Conservation (phyloP, 2,329 filamentous ascomycete genomes). For the Xylaria multiplex region DNA sequence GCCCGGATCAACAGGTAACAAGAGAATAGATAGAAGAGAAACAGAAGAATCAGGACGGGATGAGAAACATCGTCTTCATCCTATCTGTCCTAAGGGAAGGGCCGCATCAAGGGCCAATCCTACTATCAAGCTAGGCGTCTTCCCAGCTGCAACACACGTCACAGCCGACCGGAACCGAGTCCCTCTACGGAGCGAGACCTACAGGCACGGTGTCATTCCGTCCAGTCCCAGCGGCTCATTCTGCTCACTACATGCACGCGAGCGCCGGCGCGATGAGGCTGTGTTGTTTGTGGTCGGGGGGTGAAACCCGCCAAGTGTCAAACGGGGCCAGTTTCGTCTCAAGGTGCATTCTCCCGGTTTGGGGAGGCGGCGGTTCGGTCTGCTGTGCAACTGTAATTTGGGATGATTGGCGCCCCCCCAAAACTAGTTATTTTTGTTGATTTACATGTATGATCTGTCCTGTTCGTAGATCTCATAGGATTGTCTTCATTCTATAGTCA, state of each 20-base stretch:
- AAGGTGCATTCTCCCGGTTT: conserved; percentile 22
- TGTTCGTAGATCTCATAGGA: conserved; percentile 4
- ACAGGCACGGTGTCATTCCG: conserved; percentile 8
- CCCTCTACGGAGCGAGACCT: conserved; percentile 6
- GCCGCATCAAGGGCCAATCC: conserved; percentile 10
- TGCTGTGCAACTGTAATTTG: conserved; percentile 12
- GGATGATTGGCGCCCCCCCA: background rate
- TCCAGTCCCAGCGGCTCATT: conserved; percentile 13
- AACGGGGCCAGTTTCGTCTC: conserved; percentile 29
- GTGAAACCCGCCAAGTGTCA: conserved; percentile 31
- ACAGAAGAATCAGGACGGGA: conserved; percentile 26
- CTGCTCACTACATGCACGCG: conserved; percentile 7
- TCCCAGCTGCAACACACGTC: conserved; percentile 9
- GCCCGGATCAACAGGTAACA: conserved; percentile 44
- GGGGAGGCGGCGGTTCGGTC: background rate
- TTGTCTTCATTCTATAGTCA: background rate
- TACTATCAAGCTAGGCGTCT: conserved; percentile 1
- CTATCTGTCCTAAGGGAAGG: background rate
- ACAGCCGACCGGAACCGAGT: background rate
- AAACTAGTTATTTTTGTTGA: background rate
- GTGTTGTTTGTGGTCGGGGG: conserved; percentile 30
- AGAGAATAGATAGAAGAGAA: conserved; percentile 36
- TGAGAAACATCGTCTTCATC: conserved; percentile 28
- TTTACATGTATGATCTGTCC: conserved; percentile 5
- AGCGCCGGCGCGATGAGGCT: conserved; percentile 55